Evolutionary conservation across 2,329 filamentous ascomycete genomes (phyloP), one percentile per base, ranked within the genome.

Genomic region (Aureobasidium subglaciale): DNA sequence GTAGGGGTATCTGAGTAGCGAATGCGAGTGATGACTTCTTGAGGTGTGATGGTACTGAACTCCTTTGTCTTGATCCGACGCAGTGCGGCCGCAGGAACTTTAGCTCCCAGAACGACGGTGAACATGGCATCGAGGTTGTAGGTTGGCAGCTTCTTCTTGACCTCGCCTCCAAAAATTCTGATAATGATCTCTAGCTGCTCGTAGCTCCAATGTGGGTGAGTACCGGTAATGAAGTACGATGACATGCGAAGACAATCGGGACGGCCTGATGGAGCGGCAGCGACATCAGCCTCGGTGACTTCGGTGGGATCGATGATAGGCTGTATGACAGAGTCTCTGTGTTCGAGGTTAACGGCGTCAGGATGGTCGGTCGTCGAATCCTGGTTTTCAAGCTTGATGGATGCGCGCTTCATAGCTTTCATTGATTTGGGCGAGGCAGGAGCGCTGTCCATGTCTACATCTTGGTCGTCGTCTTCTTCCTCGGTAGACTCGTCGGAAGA

Each of bases 31-130:
- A 37, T 4, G 5, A 50, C 1, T 1, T 18, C 5, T 10, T 38
- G 15, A 2, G 32, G 46, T 2, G 46, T 18, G 16, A 38, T 13
- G 8, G 22, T 24, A 4, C 29, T 27, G 9, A 50, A 37, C 15
- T 38, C 46, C 34, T 50, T 50, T 7, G 27, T 15, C 15, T 27
- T 38, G n/a, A 50, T 38, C 6, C 32, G 11, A n/a, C 46, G 20
- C 34, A 50, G 4, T 8, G 16, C 7, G 2, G 8, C 24, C 8
- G 32, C 34, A 7, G 22, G 22, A 3, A 20, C 46, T n/a, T 58
- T 57, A 11, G 52, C 30, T 10, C 58, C 59, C 5, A 61, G 34
- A 2, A 61, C 42, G 15, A 59, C 54, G n/a, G 37, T 56, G 29
- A 56, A 46, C 11, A 42, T 38, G 2, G 37, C 30, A 10, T 50